Percentiles rank a stretch among this genome's conserved stretches.
Evolutionary conservation across 2,329 filamentous ascomycete genomes (phyloP).

Genomic region (Nigrospora osmanthi): DNA sequence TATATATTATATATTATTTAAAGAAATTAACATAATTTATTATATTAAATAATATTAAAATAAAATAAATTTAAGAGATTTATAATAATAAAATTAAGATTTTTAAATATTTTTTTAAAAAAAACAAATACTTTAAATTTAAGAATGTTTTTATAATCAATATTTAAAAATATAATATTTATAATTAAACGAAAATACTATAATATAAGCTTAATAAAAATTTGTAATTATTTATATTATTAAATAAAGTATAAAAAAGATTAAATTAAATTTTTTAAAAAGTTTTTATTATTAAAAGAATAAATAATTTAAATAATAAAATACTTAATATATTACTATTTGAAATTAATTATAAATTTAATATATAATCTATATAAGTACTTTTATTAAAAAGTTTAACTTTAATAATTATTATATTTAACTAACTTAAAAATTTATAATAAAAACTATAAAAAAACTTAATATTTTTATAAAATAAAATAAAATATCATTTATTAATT

Average conservation of each 20-base stretch:
- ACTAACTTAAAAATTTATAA: background rate
- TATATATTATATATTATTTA: no score
- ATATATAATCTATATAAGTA: background rate
- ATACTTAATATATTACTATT: constrained; percentile 1
- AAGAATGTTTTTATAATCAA: no score
- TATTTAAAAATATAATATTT: no score
- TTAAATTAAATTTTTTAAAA: background rate
- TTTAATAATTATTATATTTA: background rate
- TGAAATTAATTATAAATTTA: background rate
- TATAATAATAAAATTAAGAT: no score
- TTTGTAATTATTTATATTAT: background rate
- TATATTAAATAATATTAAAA: no score
- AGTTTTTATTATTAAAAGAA: background rate
- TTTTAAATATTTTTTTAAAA: no score
- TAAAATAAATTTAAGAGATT: no score
- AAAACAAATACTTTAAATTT: no score
- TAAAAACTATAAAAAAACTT: background rate
- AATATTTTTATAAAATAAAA: background rate
- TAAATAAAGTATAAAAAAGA: background rate
- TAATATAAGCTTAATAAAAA: background rate
- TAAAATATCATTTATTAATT: background rate
- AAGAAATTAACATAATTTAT: no score
- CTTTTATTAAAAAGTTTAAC: background rate
- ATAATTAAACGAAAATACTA: constrained; percentile 1
- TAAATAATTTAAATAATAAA: constrained; percentile 5